phyloP scores from a whole-genome alignment of 208 protist genomes.

The Trypanosoma mega region DNA sequence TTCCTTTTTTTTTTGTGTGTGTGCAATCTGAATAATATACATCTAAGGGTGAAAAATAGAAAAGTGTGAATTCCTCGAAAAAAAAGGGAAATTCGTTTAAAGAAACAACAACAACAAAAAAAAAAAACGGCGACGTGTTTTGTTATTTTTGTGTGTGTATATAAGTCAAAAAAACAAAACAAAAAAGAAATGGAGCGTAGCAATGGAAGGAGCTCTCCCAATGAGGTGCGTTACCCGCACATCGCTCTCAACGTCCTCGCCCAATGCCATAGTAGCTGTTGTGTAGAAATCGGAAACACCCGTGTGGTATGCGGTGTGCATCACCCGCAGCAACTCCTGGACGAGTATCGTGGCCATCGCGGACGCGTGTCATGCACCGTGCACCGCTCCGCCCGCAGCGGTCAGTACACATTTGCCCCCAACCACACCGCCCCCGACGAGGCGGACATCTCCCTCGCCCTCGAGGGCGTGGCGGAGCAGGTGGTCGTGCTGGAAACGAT shows the following conservation, averaged over 20 bases:
- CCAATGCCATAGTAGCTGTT: conserved; percentile 80
- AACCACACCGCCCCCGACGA: conserved; percentile 24
- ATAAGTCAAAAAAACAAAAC: neutral
- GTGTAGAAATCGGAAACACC: conserved; percentile 75
- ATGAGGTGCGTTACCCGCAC: conserved; percentile 62
- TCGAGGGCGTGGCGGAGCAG: conserved; percentile 82
- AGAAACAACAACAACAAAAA: too few species aligned
- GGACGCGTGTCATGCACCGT: conserved; percentile 70
- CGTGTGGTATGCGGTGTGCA: conserved; percentile 80
- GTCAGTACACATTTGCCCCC: conserved; percentile 16
- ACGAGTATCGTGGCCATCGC: conserved; percentile 78
- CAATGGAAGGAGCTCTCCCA: conserved; percentile 24
- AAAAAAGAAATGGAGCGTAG: conserved; percentile 30
- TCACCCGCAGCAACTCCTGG: conserved; percentile 79
- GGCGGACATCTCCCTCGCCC: conserved; percentile 59
- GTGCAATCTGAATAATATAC: too few species aligned
- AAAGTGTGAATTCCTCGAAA: too few species aligned
- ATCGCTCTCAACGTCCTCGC: conserved; percentile 65
- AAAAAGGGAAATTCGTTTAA: too few species aligned
- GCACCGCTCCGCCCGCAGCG: conserved; percentile 32
- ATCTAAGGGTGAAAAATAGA: too few species aligned
- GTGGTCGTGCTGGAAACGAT: conserved; percentile 69
- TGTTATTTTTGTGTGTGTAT: conserved; percentile 3
- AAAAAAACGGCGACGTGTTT: too few species aligned
- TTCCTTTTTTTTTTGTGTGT: too few species aligned